Percentiles rank a stretch among this genome's conserved stretches.
Evolutionary conservation across 805 yeast genomes (phyloP).

Genomic region (Barnettozyma botsteinii): DNA sequence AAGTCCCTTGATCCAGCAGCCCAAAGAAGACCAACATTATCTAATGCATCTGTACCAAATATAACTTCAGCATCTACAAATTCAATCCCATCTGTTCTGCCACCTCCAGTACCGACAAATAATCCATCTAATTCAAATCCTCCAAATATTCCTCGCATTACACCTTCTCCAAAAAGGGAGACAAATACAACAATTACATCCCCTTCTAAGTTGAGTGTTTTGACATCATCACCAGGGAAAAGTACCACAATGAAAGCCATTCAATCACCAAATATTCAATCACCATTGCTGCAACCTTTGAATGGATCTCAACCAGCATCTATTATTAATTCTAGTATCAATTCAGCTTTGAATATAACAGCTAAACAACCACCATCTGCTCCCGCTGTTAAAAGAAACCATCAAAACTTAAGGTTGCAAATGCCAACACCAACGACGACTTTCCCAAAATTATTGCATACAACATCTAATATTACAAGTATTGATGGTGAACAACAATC

Average conservation of each 20-base stretch:
- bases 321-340: background rate
- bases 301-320: constrained; percentile 13
- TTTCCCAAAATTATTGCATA: constrained; percentile 23
- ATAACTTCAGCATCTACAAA: background rate
- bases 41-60: constrained; percentile 1
- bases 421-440: constrained; percentile 66
- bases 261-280: constrained; percentile 20
- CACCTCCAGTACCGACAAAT: constrained; percentile 1
- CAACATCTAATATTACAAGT: constrained; percentile 31
- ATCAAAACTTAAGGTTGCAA: constrained; percentile 57
- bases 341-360: background rate
- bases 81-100: background rate
- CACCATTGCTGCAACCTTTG: constrained; percentile 30
- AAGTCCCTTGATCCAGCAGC: constrained; percentile 17
- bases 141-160: constrained; percentile 27
- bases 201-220: constrained; percentile 22
- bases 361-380: background rate
- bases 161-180: constrained; percentile 43
- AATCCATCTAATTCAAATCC: constrained; percentile 3
- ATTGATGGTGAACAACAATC: background rate
- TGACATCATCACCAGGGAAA: constrained; percentile 31
- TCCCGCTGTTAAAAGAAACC: constrained; percentile 31
- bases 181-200: constrained; percentile 17
- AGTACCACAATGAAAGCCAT: constrained; percentile 31
- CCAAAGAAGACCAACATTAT: constrained; percentile 22